Conservation (phyloP, 805 yeast species). For the Candida quercuum region DNA sequence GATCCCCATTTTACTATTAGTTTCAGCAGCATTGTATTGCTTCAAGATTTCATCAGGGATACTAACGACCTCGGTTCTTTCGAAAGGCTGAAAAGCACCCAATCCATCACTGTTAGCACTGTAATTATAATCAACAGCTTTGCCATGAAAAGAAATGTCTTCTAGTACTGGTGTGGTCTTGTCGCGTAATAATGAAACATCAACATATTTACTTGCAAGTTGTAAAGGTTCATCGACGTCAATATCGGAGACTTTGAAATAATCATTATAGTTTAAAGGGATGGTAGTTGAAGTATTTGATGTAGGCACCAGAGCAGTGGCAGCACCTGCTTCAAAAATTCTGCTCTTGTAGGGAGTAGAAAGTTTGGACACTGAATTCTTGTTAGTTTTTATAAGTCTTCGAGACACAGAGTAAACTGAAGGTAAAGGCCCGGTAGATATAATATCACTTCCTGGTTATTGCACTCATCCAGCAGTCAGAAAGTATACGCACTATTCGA, state of each 20-base stretch:
- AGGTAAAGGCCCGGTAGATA: too few species aligned
- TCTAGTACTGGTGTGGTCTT: constrained; percentile 52
- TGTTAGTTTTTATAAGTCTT: not conserved
- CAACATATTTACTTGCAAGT: constrained; percentile 60
- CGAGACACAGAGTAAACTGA: too few species aligned
- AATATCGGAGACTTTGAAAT: constrained; percentile 25
- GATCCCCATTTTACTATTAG: constrained; percentile 73
- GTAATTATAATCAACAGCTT: constrained; percentile 64
- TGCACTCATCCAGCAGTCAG: too few species aligned
- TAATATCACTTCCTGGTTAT: too few species aligned
- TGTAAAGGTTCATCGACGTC: constrained; percentile 35
- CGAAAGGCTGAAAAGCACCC: constrained; percentile 67
- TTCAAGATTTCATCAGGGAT: constrained; percentile 80
- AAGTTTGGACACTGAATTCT: constrained; percentile 16
- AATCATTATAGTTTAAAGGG: constrained; percentile 23
- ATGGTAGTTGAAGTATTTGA: constrained; percentile 9
- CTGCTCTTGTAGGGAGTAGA: constrained; percentile 21
- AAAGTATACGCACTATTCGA: too few species aligned
- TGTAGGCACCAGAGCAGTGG: constrained; percentile 5
- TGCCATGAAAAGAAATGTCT: constrained; percentile 41
- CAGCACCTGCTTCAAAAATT: constrained; percentile 10
- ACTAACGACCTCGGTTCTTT: constrained; percentile 57
- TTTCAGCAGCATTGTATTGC: constrained; percentile 62
- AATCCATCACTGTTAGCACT: constrained; percentile 41
- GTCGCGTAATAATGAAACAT: constrained; percentile 53